Conservation (phyloP, 768 basidiomycete genomes). For the Naganishia onofrii region DNA sequence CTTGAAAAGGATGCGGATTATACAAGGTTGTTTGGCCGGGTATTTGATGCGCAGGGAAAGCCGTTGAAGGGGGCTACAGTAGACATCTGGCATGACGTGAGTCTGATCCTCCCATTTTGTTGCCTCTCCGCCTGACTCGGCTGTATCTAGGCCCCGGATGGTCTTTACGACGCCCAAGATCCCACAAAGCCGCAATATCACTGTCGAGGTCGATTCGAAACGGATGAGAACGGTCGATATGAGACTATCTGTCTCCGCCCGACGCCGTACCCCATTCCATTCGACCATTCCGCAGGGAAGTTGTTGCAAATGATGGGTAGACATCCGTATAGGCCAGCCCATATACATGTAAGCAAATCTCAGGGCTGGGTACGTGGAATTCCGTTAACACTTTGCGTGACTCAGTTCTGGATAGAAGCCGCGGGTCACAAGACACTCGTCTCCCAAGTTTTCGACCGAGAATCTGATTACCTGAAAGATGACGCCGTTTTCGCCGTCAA, state of each 20-base stretch:
- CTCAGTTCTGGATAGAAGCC: constrained; percentile 36
- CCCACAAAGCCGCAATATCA: constrained; percentile 39
- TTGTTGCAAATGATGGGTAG: constrained; percentile 20
- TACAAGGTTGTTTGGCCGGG: constrained; percentile 33
- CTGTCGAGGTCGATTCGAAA: constrained; percentile 41
- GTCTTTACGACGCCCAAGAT: constrained; percentile 40
- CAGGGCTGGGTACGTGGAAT: not conserved
- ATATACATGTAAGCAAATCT: constrained; percentile 17
- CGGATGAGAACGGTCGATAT: constrained; percentile 40
- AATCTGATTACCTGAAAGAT: constrained; percentile 39
- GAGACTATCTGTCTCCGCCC: constrained; percentile 36
- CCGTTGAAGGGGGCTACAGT: constrained; percentile 39
- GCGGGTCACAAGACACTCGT: constrained; percentile 38
- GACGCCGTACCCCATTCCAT: constrained; percentile 42
- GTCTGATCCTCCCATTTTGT: not conserved
- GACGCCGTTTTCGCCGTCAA: constrained; percentile 46
- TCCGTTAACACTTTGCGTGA: not conserved
- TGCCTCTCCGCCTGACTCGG: not conserved
- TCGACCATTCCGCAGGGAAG: constrained; percentile 31
- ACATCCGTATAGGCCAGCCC: constrained; percentile 23
- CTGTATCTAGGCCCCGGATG: constrained; percentile 32
- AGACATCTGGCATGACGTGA: constrained; percentile 26
- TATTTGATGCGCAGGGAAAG: constrained; percentile 33
- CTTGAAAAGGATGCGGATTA: constrained; percentile 32
- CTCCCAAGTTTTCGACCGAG: constrained; percentile 40